Evolutionary conservation across 768 basidiomycete genomes (phyloP).

Genomic region (Podaxis sp.): DNA sequence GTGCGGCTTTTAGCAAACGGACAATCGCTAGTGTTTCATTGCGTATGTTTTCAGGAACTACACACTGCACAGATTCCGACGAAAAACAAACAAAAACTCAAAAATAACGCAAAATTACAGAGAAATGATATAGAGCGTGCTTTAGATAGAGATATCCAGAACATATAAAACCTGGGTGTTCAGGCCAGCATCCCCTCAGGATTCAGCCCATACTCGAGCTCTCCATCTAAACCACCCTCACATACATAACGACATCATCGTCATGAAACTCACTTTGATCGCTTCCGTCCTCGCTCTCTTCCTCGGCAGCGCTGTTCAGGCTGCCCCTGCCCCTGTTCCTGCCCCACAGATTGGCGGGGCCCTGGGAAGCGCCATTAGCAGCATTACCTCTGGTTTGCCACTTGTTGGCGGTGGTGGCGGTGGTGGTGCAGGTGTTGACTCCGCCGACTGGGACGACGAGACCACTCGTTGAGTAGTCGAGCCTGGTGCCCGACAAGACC

Average conservation of each 20-base stretch:
- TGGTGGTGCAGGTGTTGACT: neutral
- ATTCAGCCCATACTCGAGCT: neutral
- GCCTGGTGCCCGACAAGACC: neutral
- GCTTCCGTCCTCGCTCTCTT: neutral
- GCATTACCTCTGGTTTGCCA: neutral
- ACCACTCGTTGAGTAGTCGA: neutral
- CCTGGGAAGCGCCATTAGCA: neutral
- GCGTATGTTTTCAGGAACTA: neutral
- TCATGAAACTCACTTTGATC: neutral
- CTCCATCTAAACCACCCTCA: neutral
- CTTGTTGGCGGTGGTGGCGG: neutral
- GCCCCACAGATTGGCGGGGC: neutral
- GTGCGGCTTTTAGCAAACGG: neutral
- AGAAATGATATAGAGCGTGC: neutral
- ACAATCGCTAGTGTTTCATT: neutral
- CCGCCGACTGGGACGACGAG: neutral
- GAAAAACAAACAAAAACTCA: neutral
- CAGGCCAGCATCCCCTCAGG: neutral
- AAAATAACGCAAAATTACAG: neutral
- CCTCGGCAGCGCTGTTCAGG: neutral
- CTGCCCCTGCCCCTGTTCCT: neutral
- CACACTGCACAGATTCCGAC: neutral
- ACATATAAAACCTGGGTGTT: neutral
- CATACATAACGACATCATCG: neutral
- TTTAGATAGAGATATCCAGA: neutral